phyloP scores from a whole-genome alignment of 345 rosid genomes.

The Arabidopsis arenosa region DNA sequence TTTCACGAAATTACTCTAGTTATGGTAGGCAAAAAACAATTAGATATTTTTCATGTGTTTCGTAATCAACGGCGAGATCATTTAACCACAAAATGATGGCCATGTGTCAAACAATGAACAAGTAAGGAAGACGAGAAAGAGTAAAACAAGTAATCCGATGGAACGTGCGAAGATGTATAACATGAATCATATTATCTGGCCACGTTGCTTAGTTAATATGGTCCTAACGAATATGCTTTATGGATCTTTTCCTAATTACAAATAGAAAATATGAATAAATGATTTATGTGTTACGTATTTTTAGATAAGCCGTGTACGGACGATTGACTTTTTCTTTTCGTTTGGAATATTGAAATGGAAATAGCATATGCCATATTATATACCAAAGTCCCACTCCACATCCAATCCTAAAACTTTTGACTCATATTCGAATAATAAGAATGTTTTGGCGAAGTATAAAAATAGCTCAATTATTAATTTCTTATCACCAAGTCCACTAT shows the following conservation, averaged over 20 bases:
- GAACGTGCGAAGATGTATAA: slow-evolving; percentile 31
- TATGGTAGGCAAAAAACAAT: not conserved
- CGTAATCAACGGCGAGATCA: slow-evolving; percentile 15
- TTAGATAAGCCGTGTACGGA: slow-evolving; percentile 31
- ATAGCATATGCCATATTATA: slow-evolving; percentile 16
- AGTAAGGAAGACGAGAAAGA: slow-evolving; percentile 24
- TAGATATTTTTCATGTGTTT: slow-evolving; percentile 1
- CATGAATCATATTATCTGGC: slow-evolving; percentile 23
- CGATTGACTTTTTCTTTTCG: not conserved
- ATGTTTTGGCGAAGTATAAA: not conserved
- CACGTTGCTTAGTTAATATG: slow-evolving; percentile 28
- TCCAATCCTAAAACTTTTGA: not conserved
- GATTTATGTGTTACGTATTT: slow-evolving; percentile 16
- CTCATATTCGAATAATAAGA: not conserved
- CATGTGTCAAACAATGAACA: slow-evolving; percentile 34
- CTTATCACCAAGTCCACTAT: not conserved
- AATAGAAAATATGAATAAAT: not conserved
- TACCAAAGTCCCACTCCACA: slow-evolving; percentile 14
- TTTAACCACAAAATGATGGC: not conserved
- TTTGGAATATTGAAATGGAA: slow-evolving; percentile 1
- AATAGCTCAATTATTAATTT: too few relatives aligned
- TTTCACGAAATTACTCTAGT: too few relatives aligned
- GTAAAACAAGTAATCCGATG: slow-evolving; percentile 23
- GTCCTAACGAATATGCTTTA: slow-evolving; percentile 39
- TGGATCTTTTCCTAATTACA: slow-evolving; percentile 23